Evolutionary conservation across 257 asterid genomes (phyloP).

Genomic region (Catharanthus roseus): DNA sequence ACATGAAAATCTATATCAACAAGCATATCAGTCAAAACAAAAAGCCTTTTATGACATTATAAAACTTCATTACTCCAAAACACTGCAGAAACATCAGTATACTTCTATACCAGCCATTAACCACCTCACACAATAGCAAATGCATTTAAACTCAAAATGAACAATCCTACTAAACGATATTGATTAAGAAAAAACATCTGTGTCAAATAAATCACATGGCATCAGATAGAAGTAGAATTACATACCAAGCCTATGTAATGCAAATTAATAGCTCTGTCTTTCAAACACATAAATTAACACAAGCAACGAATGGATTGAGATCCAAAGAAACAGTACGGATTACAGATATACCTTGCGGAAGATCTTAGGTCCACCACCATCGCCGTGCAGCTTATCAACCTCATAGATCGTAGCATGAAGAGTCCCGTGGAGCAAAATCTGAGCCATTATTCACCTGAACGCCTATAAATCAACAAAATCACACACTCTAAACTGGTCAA

Average conservation of each 20-base stretch:
- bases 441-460: no score
- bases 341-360: conserved; percentile 31
- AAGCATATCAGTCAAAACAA: not conserved
- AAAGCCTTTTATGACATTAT: not conserved
- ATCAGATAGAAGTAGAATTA: no score
- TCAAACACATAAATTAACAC: not conserved
- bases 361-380: conserved; percentile 23
- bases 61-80: not conserved
- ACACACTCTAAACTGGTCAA: no score
- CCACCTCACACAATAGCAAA: not conserved
- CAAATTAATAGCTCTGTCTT: not conserved
- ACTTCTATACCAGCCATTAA: not conserved
- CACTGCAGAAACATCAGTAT: not conserved
- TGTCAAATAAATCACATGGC: not conserved
- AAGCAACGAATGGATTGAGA: not conserved
- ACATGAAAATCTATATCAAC: not conserved
- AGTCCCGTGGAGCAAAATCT: conserved; percentile 27
- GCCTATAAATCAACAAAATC: no score
- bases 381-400: conserved; percentile 30
- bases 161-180: not conserved
- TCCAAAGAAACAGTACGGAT: not conserved
- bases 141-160: not conserved
- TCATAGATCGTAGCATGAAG: conserved; percentile 42
- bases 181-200: not conserved
- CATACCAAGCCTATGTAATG: not conserved